Evolutionary conservation across 805 yeast species (phyloP), one percentile per base, ranked within the genome.

Genomic region (Saccharomycopsis synnaedendra): DNA sequence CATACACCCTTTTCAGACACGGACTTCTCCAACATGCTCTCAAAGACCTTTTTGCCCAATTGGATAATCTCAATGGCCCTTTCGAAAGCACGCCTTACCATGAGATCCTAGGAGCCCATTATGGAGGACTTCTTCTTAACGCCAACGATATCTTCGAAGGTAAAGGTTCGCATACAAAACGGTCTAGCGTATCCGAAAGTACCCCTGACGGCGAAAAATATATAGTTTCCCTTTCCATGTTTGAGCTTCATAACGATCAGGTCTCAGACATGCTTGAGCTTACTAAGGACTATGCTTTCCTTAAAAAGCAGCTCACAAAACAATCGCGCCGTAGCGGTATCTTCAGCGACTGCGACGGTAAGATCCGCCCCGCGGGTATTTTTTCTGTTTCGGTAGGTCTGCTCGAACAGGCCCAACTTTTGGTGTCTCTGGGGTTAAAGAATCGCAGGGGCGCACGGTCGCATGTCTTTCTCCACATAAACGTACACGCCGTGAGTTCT

Each of bases 161-260:
- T 34, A 34, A n/a, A 34, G n/a, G 36, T 9, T 8, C 36, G 10
- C 8, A 8, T 34, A 34, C 36, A 8, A 34, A 34, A 8, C 36
- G 8, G 10, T 34, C n/a, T 34, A 34, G 8, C n/a, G 3, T 34
- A 8, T n/a, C n/a, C 36, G n/a, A 9, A 8, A 9, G 36, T 34
- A 34, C 36, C 36, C 8, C 36, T n/a, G 10, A 10, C 7, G 30
- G 9, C 19, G 6, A 9, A 5, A 46, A 46, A 34, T 39, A 57
- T 53, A 76, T 71, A 0, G 58, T 75, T 27, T 68, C 75, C 1
- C 30, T 76, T n/a, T 71, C 78, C 3, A 70, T 74, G 64, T 72
- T 72, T 57, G 80, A 76, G 55, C 63, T 76, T 28, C 69, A 72
- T 53, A 73, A 73, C 53, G 79, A 75, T 53, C 56, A 65, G 28